These are phyloP conservation scores for Ophiosphaerella korrae DNA, from an alignment of 2,329 filamentous ascomycete species.

Conservation along the genomic window DNA sequence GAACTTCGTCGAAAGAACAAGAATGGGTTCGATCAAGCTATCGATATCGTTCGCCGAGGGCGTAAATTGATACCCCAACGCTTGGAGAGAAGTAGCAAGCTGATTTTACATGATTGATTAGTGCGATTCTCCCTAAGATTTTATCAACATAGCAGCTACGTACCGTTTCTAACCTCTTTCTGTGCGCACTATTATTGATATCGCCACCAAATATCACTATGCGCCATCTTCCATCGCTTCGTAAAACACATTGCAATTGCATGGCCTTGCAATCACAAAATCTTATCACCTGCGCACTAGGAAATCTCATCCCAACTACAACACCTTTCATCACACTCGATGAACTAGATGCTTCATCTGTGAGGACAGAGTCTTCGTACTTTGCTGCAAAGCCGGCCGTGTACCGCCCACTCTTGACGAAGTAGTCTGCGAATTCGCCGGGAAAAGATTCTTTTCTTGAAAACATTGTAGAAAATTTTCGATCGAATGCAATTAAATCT, in stretches of 20 bases:
- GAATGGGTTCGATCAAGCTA: slow-evolving; percentile 61
- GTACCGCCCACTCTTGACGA: slow-evolving; percentile 62
- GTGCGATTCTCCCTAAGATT: neutral
- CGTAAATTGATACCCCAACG: slow-evolving; percentile 52
- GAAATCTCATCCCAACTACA: slow-evolving; percentile 56
- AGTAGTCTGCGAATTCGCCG: slow-evolving; percentile 61
- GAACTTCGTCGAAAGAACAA: slow-evolving; percentile 59
- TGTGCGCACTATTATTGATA: slow-evolving; percentile 35
- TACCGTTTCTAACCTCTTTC: slow-evolving; percentile 48
- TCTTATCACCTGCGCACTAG: slow-evolving; percentile 63
- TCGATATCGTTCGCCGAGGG: slow-evolving; percentile 53
- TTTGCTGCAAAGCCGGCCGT: slow-evolving; percentile 64
- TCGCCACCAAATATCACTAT: slow-evolving; percentile 57
- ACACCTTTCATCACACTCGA: slow-evolving; percentile 46
- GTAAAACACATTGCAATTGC: slow-evolving; percentile 57
- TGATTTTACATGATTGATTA: slow-evolving; percentile 2
- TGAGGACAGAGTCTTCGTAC: slow-evolving; percentile 60
- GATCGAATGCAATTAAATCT: slow-evolving; percentile 67
- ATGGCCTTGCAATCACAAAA: slow-evolving; percentile 64
- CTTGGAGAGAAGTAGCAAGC: slow-evolving; percentile 26
- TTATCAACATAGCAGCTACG: slow-evolving; percentile 6
- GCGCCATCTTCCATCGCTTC: slow-evolving; percentile 59
- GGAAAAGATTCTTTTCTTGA: slow-evolving; percentile 52
- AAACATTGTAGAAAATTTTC: slow-evolving; percentile 59
- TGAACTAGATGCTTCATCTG: slow-evolving; percentile 40